A percentile compares a stretch with the other conserved stretches of the same genome.
These are phyloP conservation scores for Rosa multiflora DNA, from an alignment of 306 rosid genomes.

Conservation along the genomic window DNA sequence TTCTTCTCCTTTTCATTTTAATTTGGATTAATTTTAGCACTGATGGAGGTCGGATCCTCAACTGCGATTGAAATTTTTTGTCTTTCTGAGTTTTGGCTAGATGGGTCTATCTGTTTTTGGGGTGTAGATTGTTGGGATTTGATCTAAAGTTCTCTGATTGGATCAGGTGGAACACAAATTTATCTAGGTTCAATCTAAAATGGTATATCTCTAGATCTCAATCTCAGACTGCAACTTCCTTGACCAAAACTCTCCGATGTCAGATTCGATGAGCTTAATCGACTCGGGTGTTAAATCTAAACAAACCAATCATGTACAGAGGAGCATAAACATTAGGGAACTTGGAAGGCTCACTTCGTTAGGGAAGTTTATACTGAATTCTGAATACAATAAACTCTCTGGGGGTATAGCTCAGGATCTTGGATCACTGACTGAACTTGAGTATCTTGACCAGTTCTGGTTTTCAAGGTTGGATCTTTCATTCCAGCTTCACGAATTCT, in stretches of 20 bases:
- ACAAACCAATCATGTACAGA: conserved; percentile 29
- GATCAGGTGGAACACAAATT: conserved; percentile 12
- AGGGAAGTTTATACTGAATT: too few species aligned
- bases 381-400: too few species aligned
- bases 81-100: conserved; percentile 13
- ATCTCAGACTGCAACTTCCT: conserved; percentile 91
- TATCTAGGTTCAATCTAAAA: conserved; percentile 44
- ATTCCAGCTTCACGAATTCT: too few species aligned
- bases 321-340: conserved; percentile 17
- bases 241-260: conserved; percentile 64
- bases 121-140: conserved; percentile 29
- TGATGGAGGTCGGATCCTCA: conserved; percentile 37
- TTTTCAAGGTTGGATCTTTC: too few species aligned
- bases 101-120: conserved; percentile 44
- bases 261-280: conserved; percentile 48
- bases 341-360: too few species aligned
- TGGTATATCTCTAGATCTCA: conserved; percentile 90
- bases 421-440: too few species aligned
- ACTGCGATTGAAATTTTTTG: conserved; percentile 21
- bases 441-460: too few species aligned
- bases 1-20: background rate
- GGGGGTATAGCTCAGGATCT: too few species aligned
- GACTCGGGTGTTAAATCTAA: conserved; percentile 54
- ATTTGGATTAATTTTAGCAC: conserved; percentile 33
- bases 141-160: conserved; percentile 43